Conservation (phyloP, 2,329 filamentous ascomycete species). For the Epichloe aotearoae region DNA sequence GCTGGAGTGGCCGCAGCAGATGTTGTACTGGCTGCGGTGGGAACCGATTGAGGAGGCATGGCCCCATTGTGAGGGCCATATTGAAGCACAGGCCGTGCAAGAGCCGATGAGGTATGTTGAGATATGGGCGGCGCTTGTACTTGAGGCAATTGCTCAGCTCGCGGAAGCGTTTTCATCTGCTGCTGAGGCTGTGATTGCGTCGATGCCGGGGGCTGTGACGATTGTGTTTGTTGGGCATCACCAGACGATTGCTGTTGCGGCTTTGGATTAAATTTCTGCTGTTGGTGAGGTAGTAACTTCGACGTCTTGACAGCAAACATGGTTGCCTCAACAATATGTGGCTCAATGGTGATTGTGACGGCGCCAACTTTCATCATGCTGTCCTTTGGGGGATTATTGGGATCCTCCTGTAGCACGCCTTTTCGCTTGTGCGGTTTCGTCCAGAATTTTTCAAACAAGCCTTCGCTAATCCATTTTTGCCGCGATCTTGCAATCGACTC, state of each 20-base stretch:
- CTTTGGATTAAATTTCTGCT: conserved; percentile 8
- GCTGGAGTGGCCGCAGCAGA: conserved; percentile 11
- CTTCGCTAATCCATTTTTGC: conserved; percentile 57
- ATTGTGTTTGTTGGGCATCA: conserved; percentile 10
- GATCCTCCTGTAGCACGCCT: conserved; percentile 47
- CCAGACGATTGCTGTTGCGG: conserved; percentile 3
- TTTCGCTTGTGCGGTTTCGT: conserved; percentile 58
- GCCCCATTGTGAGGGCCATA: conserved; percentile 51
- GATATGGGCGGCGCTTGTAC: neutral
- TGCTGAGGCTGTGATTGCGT: conserved; percentile 10
- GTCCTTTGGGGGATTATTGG: conserved; percentile 55
- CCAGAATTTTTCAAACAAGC: conserved; percentile 68
- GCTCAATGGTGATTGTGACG: conserved; percentile 64
- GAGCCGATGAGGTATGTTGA: conserved; percentile 4
- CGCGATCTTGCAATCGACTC: conserved; percentile 64
- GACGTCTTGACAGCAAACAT: conserved; percentile 60
- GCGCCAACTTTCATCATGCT: conserved; percentile 61
- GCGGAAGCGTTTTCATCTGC: conserved; percentile 5
- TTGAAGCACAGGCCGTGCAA: conserved; percentile 44
- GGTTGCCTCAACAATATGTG: conserved; percentile 65
- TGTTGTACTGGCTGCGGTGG: conserved; percentile 11
- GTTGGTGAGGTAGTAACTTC: conserved; percentile 30
- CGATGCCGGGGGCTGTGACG: neutral
- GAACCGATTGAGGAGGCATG: conserved; percentile 40
- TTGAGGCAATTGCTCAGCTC: neutral